Percentiles rank a stretch among this genome's conserved stretches.
Conservation (phyloP, 2,329 filamentous ascomycete species). For the Pseudogymnoascus sp. region DNA sequence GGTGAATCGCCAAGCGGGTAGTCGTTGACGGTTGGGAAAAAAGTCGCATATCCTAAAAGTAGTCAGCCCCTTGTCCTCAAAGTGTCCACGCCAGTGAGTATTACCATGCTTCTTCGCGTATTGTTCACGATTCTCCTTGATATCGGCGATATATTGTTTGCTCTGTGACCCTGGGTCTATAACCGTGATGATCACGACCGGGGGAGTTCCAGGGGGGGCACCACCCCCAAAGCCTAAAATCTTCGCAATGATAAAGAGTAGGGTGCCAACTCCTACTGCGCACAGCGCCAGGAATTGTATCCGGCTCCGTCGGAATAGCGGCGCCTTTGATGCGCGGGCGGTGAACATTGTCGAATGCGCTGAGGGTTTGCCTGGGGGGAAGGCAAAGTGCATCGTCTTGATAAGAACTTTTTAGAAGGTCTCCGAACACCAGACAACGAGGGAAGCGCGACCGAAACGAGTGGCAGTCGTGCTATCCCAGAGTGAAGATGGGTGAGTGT, state of each 20-base stretch:
- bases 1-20: constrained; percentile 60
- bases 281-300: constrained; percentile 49
- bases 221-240: constrained; percentile 23
- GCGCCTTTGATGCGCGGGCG: constrained; percentile 46
- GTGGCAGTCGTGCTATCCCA: constrained; percentile 9
- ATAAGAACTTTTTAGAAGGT: not conserved
- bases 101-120: constrained; percentile 84
- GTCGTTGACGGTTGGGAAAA: constrained; percentile 68
- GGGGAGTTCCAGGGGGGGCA: constrained; percentile 45
- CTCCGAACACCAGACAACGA: not conserved
- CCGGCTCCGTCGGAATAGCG: constrained; percentile 52
- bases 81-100: constrained; percentile 19
- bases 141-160: constrained; percentile 58
- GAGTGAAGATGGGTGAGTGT: not conserved
- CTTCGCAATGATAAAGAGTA: constrained; percentile 52
- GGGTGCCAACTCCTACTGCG: constrained; percentile 17
- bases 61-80: constrained; percentile 15
- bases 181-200: constrained; percentile 75
- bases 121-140: constrained; percentile 72
- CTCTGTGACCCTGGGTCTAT: constrained; percentile 57
- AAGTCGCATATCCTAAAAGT: constrained; percentile 67
- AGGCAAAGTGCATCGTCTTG: constrained; percentile 73
- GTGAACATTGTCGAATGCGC: constrained; percentile 60
- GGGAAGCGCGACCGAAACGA: constrained; percentile 9
- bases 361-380: constrained; percentile 76